Base-by-base conservation (phyloP, 2,329 filamentous ascomycete species). In the Leptographium wingfieldii region DNA sequence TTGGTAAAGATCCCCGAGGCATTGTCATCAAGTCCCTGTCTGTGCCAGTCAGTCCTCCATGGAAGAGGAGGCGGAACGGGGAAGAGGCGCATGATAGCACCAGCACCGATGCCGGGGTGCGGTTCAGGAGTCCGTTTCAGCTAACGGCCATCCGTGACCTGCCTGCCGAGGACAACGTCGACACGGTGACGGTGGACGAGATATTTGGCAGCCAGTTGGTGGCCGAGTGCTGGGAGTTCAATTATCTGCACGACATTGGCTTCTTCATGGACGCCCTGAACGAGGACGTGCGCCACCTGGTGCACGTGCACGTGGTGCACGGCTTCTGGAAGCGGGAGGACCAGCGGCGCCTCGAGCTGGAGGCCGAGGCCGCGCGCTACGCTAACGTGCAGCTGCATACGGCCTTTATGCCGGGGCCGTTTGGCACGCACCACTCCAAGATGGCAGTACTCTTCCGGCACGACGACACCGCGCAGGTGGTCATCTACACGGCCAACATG, bases 401-500 rank as follows among this genome's bases (percentile, higher is more conserved):
- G 19, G 90, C 90, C 0, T 90, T 84, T 62, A 87, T 95, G 80
- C 87, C 90, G 0, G 88, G 92, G 68, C 82, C 85, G 64, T 95
- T 91, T 68, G 91, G 91, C 3, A 96, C 90, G 0, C 91, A 96
- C 70, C 90, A 86, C 66, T 78, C 87, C 14, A 94, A 95, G 72
- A 94, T 95, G 88, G 81, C 95, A 71, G 76, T 95, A n/a, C 72
- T 95, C 4, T 77, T 95, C 63, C 81, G 88, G 5, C 84, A 88
- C 69, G 90, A 95, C 68, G 83, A 87, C 63, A 82, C 79, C 0
- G 88, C 86, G 0, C 87, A 95, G 71, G 75, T 96, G 6, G 73
- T 95, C 60, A 91, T 96, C 35, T 89, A 95, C 66, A 96, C 91
- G 0, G 90, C 91, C 22, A 96, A 96, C 66, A 90, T 95, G 86